phyloP scores from a whole-genome alignment of 1,139 yeast species.

The Ogataea hybrid region DNA sequence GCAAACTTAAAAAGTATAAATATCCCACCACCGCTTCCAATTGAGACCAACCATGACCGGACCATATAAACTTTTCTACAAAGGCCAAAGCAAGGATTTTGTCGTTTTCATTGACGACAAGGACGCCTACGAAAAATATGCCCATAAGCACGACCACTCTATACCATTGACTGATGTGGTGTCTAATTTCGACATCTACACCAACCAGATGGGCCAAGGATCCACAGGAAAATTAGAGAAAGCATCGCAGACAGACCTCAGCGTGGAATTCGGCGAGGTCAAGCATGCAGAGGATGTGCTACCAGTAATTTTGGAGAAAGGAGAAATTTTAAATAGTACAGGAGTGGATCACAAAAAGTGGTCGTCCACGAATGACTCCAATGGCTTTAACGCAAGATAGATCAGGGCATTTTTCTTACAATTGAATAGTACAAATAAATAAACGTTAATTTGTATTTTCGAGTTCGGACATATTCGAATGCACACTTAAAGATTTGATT shows the following conservation, averaged over 20 bases:
- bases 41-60: slow-evolving; percentile 16
- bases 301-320: slow-evolving; percentile 53
- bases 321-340: slow-evolving; percentile 35
- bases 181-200: slow-evolving; percentile 61
- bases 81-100: slow-evolving; percentile 60
- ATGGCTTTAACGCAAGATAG: slow-evolving; percentile 35
- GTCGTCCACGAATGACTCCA: slow-evolving; percentile 39
- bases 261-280: slow-evolving; percentile 61
- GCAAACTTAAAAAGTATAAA: slow-evolving; percentile 3
- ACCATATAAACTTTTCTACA: slow-evolving; percentile 52
- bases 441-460: slow-evolving; percentile 12
- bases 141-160: slow-evolving; percentile 39
- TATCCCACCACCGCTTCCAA: background rate
- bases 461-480: slow-evolving; percentile 14
- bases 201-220: slow-evolving; percentile 59
- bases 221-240: slow-evolving; percentile 68
- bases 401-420: background rate
- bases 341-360: slow-evolving; percentile 14
- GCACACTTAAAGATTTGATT: slow-evolving; percentile 17
- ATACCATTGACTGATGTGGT: slow-evolving; percentile 65
- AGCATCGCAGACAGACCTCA: slow-evolving; percentile 66
- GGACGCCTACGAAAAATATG: slow-evolving; percentile 47
- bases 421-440: background rate
- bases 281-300: slow-evolving; percentile 40
- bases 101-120: slow-evolving; percentile 60